Evolutionary conservation across 257 asterid genomes (phyloP).

Genomic region (Solanum tacnaense): DNA sequence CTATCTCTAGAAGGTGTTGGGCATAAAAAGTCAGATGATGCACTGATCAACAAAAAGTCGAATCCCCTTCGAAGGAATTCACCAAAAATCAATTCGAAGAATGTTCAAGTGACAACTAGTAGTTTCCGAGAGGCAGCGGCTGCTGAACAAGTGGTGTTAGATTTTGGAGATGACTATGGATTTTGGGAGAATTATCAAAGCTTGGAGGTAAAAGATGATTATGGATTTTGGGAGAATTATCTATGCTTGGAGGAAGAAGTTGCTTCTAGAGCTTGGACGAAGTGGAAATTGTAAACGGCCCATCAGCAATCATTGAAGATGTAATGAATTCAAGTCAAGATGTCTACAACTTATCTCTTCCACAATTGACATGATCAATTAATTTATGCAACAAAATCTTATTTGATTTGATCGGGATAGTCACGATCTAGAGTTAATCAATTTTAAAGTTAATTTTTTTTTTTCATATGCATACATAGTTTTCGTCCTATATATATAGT

Average conservation of each 20-base stretch:
- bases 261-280: neutral
- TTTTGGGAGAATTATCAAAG: neutral
- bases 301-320: neutral
- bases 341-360: no score
- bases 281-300: neutral
- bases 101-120: neutral
- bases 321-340: neutral
- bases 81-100: neutral
- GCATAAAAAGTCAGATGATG: neutral
- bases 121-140: neutral
- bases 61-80: neutral
- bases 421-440: neutral
- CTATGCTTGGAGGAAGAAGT: neutral
- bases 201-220: neutral
- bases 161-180: neutral
- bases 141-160: neutral
- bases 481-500: neutral
- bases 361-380: neutral
- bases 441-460: neutral
- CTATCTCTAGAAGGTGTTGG: neutral
- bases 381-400: neutral
- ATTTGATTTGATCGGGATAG: neutral
- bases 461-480: neutral
- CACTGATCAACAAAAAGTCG: neutral
- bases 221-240: neutral